phyloP scores from a whole-genome alignment of 192 early-diverging fungal genomes.

The Coemansia furcata region DNA sequence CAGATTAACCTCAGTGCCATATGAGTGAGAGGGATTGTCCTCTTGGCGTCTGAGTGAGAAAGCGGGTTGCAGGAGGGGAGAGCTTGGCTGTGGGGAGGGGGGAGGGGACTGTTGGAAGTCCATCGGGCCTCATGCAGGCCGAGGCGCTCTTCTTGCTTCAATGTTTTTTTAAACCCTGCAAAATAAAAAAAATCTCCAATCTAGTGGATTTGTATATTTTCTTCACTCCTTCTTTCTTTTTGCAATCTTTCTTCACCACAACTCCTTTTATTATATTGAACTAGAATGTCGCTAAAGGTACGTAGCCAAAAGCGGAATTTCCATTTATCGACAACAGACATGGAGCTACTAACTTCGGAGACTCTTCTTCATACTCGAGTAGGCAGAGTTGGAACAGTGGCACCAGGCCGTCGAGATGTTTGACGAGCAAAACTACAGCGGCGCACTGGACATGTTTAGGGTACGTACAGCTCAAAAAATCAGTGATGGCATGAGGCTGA shows the following conservation, averaged over 20 bases:
- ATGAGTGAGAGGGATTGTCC: neutral
- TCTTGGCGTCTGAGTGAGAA: neutral
- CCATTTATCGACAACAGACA: slow-evolving; percentile 4
- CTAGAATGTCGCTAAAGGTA: slow-evolving; percentile 32
- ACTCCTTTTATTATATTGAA: slow-evolving; percentile 9
- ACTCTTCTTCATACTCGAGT: slow-evolving; percentile 1
- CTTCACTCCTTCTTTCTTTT: slow-evolving; percentile 3
- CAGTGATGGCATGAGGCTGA: neutral
- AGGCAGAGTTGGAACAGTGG: slow-evolving; percentile 86
- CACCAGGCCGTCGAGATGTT: slow-evolving; percentile 71
- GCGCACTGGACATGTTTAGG: slow-evolving; percentile 66
- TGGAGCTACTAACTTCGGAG: slow-evolving; percentile 3
- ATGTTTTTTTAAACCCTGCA: too few relatives aligned
- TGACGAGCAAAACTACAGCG: slow-evolving; percentile 68
- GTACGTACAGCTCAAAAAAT: slow-evolving; percentile 47
- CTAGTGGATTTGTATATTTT: slow-evolving; percentile 6
- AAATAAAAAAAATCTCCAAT: too few relatives aligned
- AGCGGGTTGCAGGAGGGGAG: neutral
- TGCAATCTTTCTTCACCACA: neutral
- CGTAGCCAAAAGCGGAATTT: neutral
- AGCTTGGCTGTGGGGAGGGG: too few relatives aligned
- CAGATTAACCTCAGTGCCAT: neutral
- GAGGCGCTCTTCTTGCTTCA: too few relatives aligned
- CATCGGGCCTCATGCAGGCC: too few relatives aligned
- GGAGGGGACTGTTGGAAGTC: neutral